Conservation (phyloP, 176 grass and related monocot species). For the Microstegium vimineum region DNA sequence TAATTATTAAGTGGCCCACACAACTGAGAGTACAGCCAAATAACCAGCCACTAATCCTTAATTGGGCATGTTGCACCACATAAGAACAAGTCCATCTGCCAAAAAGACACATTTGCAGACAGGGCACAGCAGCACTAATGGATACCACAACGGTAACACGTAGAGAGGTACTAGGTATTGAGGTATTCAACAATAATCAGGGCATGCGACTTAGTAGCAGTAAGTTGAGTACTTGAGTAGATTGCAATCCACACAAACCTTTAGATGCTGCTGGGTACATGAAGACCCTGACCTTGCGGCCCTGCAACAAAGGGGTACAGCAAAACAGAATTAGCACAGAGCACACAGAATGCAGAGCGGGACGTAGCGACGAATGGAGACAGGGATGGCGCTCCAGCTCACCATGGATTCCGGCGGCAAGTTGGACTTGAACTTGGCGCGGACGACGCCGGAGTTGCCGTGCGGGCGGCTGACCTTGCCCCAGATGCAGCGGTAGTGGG, state of each 20-base stretch:
- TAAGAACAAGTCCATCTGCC: neutral
- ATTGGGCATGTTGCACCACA: neutral
- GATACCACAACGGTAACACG: neutral
- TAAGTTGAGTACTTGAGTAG: neutral
- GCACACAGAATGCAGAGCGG: neutral
- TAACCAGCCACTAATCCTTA: neutral
- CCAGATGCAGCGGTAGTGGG: constrained; percentile 63
- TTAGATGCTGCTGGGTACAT: constrained; percentile 89
- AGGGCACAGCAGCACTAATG: neutral
- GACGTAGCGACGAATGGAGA: neutral
- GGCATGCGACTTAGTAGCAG: neutral
- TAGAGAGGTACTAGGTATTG: too few species aligned
- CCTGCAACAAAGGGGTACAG: constrained; percentile 24
- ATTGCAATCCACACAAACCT: constrained; percentile 23
- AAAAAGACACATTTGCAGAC: neutral
- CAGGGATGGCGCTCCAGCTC: neutral
- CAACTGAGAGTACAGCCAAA: neutral
- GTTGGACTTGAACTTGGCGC: constrained; percentile 76
- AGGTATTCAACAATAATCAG: neutral
- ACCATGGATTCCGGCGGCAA: constrained; percentile 72
- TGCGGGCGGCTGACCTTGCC: constrained; percentile 75
- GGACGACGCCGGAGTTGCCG: constrained; percentile 69
- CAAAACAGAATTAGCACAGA: neutral
- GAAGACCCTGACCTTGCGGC: constrained; percentile 76
- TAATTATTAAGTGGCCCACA: neutral